These are phyloP conservation scores for Craterostigma plantagineum DNA, from an alignment of 257 asterid genomes.

Conservation along the genomic window DNA sequence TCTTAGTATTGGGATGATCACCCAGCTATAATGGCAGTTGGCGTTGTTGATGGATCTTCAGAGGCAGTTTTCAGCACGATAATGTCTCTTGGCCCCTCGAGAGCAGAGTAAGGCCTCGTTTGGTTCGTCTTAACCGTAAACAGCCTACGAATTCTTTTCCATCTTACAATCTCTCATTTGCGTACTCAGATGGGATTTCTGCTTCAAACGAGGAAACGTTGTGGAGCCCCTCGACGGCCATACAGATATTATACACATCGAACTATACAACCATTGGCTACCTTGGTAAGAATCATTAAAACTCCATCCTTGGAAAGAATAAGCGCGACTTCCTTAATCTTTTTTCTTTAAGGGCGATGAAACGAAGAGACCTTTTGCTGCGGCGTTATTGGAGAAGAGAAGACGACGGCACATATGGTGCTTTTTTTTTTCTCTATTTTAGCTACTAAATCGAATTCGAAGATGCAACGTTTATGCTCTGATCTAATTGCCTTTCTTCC, in stretches of 20 bases:
- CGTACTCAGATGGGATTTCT: conserved; percentile 82
- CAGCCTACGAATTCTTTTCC: too few relatives aligned
- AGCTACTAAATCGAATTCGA: neutral
- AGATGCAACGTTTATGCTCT: neutral
- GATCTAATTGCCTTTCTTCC: conserved; percentile 9
- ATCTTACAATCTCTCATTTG: too few relatives aligned
- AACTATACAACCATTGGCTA: conserved; percentile 65
- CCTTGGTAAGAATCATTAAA: conserved; percentile 16
- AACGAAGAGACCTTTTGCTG: conserved; percentile 63
- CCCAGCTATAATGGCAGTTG: conserved; percentile 80
- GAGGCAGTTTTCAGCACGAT: conserved; percentile 68
- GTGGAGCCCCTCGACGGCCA: conserved; percentile 89
- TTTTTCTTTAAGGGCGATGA: conserved; percentile 46
- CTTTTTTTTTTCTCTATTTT: neutral
- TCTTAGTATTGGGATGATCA: conserved; percentile 35
- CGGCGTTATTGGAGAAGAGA: conserved; percentile 97
- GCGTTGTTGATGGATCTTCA: conserved; percentile 55
- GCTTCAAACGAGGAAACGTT: conserved; percentile 52
- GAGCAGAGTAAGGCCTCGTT: conserved; percentile 50
- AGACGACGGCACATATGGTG: conserved; percentile 90
- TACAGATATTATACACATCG: conserved; percentile 68
- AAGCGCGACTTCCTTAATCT: neutral
- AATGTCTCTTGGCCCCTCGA: conserved; percentile 75
- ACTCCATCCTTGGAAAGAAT: neutral
- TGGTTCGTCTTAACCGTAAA: neutral